Evolutionary conservation across 805 yeast genomes (phyloP), one percentile per base, ranked within the genome.

Genomic region (Saccharomycopsis sp.): DNA sequence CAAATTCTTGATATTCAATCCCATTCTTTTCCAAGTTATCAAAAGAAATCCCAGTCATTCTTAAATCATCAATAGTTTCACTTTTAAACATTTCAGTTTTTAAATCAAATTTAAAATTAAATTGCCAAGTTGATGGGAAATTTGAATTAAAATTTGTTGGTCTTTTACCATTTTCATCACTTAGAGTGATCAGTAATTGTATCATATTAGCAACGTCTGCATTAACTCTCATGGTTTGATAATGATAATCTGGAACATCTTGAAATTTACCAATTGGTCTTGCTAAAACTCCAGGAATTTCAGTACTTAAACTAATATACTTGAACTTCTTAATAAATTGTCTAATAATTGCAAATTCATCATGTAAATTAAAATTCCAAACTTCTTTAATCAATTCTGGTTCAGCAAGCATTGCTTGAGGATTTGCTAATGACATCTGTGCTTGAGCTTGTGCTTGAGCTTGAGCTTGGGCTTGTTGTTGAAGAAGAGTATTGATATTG

Each of bases 221-320:
- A 57, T 92, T 92, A 8, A 94, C 70, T 54, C 98, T 72, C 61
- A 92, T 70, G 0, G 97, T 89, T 60, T 92, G 98, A 56, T 89
- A 92, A 59, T 92, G 97, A 60, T 87, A 92, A 58, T 92, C 97
- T 19, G 81, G 70, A 13, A 92, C 83, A 2, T 92, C 77, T 52
- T 85, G 76, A 61, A 92, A 92, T 15, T 84, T 76, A 15, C 98
- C 98, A 45, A 92, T 83, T 13, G 98, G 98, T 52, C 98, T 73
- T 2, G 95, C 95, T 21, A 89, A 80, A 18, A 94, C 84, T 0
- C 98, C 98, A 0, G 96, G 96, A 55, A 92, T 87, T 58, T 92
- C 97, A 35, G 94, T 87, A 51, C 87, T 88, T 44, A 87, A 72
- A 2, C 84, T 71, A 20, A 81, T 71, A 49, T 68, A 65, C 41